Conservation (phyloP, 1,284 basidiomycete genomes). For the Ceratobasidium sp. region DNA sequence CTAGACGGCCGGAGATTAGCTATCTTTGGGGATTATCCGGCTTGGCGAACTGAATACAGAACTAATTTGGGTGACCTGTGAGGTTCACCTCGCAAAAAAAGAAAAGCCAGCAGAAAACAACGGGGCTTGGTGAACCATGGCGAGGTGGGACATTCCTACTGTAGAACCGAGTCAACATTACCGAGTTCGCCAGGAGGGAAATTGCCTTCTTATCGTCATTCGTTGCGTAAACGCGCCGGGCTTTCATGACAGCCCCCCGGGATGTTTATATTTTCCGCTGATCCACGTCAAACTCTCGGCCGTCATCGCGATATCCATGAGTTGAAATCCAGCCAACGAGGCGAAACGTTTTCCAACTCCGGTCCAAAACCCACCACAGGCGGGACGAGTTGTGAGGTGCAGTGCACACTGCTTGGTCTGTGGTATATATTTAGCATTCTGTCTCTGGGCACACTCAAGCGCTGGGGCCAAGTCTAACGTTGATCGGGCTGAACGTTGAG, state of each 20-base stretch:
- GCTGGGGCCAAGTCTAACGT: constrained; percentile 1
- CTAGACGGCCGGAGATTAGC: too few relatives aligned
- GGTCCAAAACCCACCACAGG: neutral
- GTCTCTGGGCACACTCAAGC: constrained; percentile 8
- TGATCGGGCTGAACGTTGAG: neutral
- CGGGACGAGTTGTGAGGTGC: neutral
- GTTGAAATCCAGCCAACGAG: too few relatives aligned
- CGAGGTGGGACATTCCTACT: neutral
- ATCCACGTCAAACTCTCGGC: neutral
- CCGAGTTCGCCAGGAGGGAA: neutral
- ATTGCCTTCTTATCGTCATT: constrained; percentile 5
- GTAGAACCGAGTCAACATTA: neutral
- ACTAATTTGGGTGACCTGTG: constrained; percentile 18
- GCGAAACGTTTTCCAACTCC: too few relatives aligned
- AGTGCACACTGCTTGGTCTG: neutral
- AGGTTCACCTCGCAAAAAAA: neutral
- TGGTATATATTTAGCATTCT: neutral
- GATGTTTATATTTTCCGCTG: neutral
- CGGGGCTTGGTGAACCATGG: neutral
- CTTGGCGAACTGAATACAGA: constrained; percentile 2
- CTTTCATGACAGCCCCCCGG: neutral
- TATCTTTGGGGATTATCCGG: neutral
- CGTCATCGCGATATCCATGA: too few relatives aligned
- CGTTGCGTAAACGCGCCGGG: constrained; percentile 12
- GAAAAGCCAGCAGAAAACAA: neutral